Evolutionary conservation across 2,329 filamentous ascomycete species (phyloP).

Genomic region (Penicillium digitatum): DNA sequence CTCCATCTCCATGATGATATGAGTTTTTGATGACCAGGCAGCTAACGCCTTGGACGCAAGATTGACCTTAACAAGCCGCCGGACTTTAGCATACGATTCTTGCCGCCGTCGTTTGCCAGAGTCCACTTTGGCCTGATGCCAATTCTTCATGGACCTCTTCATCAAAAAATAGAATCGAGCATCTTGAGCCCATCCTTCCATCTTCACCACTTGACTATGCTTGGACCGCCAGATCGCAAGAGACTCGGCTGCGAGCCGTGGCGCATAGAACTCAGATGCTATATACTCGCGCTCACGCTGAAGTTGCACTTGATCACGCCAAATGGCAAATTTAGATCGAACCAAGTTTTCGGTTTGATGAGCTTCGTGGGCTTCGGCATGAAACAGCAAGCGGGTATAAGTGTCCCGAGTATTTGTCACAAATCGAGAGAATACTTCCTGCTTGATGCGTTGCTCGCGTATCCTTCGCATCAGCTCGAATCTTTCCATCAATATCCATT

Average conservation of each 20-base stretch:
- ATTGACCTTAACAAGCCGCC: constrained; percentile 53
- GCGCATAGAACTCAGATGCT: constrained; percentile 44
- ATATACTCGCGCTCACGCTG: constrained; percentile 41
- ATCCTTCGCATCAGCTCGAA: constrained; percentile 40
- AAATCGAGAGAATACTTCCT: constrained; percentile 39
- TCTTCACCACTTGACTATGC: constrained; percentile 42
- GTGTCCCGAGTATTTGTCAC: constrained; percentile 38
- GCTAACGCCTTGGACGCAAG: constrained; percentile 46
- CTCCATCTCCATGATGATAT: constrained; percentile 35
- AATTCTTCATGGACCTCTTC: constrained; percentile 49
- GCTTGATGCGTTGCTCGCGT: constrained; percentile 39
- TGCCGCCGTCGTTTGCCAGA: constrained; percentile 52
- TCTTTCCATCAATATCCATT: constrained; percentile 56
- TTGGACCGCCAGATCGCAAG: constrained; percentile 39
- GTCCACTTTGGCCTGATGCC: constrained; percentile 50
- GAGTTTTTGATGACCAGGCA: constrained; percentile 37
- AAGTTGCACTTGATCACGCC: constrained; percentile 37
- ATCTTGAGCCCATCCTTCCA: constrained; percentile 53
- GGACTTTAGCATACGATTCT: constrained; percentile 53
- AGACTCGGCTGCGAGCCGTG: constrained; percentile 40
- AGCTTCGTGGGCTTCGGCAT: constrained; percentile 36
- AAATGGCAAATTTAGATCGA: constrained; percentile 34
- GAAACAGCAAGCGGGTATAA: constrained; percentile 36
- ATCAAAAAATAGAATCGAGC: constrained; percentile 55
- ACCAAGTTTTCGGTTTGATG: constrained; percentile 34